Percentiles rank a stretch among this genome's conserved stretches.
Evolutionary conservation across 208 protist species (phyloP).

Genomic region (Angomonas ambiguus): DNA sequence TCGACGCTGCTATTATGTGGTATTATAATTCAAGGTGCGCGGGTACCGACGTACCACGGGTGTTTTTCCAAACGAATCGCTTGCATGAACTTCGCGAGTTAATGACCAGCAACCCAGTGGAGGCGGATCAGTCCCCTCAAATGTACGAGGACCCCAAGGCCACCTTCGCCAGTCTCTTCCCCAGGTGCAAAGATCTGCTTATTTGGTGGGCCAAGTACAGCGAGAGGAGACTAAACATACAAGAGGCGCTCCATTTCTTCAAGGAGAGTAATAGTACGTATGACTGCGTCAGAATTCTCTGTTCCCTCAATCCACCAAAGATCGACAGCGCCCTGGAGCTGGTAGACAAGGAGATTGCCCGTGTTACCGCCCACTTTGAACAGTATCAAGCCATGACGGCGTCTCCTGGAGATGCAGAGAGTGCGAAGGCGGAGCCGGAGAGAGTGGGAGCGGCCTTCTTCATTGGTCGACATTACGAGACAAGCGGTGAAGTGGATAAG

Average conservation of each 20-base stretch:
- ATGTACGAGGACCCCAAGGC: constrained; percentile 18
- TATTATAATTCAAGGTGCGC: constrained; percentile 91
- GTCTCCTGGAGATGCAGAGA: constrained; percentile 6
- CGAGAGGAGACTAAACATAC: constrained; percentile 82
- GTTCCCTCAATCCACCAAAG: constrained; percentile 57
- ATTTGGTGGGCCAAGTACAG: constrained; percentile 92
- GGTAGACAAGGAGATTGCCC: constrained; percentile 67
- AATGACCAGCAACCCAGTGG: constrained; percentile 26
- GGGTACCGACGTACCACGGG: constrained; percentile 89
- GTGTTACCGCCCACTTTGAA: constrained; percentile 37
- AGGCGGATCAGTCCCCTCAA: not conserved
- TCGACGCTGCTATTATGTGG: constrained; percentile 86
- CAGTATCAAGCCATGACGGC: constrained; percentile 45
- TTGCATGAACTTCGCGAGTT: constrained; percentile 86
- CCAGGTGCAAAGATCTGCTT: constrained; percentile 71
- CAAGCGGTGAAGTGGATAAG: constrained; percentile 37
- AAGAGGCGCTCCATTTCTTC: constrained; percentile 92
- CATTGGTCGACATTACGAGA: constrained; percentile 90
- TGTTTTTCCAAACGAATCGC: constrained; percentile 86
- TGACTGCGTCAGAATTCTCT: constrained; percentile 90
- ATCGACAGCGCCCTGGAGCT: constrained; percentile 85
- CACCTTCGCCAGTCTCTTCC: constrained; percentile 62
- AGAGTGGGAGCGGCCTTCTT: constrained; percentile 90
- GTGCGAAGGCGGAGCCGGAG: constrained; percentile 33
- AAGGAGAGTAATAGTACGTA: constrained; percentile 80